Percentiles rank a stretch among this genome's conserved stretches.
Evolutionary conservation across 768 basidiomycete genomes (phyloP).

Genomic region (Termitomyces sp.): DNA sequence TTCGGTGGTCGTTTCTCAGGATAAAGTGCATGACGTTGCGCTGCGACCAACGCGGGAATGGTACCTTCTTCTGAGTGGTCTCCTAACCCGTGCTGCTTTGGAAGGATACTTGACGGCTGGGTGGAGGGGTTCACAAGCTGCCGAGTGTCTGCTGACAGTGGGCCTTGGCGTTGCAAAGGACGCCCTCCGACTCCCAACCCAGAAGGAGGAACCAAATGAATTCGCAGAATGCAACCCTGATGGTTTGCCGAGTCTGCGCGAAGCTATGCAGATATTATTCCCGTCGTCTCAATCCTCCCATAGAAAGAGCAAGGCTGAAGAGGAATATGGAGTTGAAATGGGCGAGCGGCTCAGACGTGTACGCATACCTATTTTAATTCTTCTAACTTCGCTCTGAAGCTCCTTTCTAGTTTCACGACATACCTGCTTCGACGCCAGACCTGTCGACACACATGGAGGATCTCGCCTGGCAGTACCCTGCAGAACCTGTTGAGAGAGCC

Average conservation of each 20-base stretch:
- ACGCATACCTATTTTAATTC: slow-evolving; percentile 21
- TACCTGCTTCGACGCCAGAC: slow-evolving; percentile 68
- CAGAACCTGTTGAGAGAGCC: slow-evolving; percentile 77
- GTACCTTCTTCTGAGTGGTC: slow-evolving; percentile 75
- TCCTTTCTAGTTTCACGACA: slow-evolving; percentile 63
- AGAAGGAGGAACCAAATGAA: slow-evolving; percentile 28
- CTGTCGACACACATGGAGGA: slow-evolving; percentile 78
- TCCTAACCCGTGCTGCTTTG: slow-evolving; percentile 78
- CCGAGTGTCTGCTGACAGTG: slow-evolving; percentile 69
- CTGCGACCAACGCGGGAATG: slow-evolving; percentile 71
- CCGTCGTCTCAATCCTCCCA: slow-evolving; percentile 42
- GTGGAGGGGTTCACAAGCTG: slow-evolving; percentile 70
- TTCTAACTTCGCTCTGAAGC: neutral
- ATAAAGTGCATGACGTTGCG: slow-evolving; percentile 42
- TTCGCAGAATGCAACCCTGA: slow-evolving; percentile 72
- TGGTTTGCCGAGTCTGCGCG: slow-evolving; percentile 63
- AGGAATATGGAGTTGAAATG: slow-evolving; percentile 77
- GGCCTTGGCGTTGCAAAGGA: slow-evolving; percentile 50
- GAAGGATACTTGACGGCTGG: slow-evolving; percentile 83
- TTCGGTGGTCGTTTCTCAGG: slow-evolving; percentile 15
- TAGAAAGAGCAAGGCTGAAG: slow-evolving; percentile 51
- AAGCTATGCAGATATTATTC: slow-evolving; percentile 69
- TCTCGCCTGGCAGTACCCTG: slow-evolving; percentile 75
- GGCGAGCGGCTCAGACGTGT: slow-evolving; percentile 65
- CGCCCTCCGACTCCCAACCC: slow-evolving; percentile 27